Percentiles rank a stretch among this genome's conserved stretches.
These are phyloP conservation scores for Mrakia blollopis DNA, from an alignment of 768 basidiomycete genomes.

Conservation along the genomic window DNA sequence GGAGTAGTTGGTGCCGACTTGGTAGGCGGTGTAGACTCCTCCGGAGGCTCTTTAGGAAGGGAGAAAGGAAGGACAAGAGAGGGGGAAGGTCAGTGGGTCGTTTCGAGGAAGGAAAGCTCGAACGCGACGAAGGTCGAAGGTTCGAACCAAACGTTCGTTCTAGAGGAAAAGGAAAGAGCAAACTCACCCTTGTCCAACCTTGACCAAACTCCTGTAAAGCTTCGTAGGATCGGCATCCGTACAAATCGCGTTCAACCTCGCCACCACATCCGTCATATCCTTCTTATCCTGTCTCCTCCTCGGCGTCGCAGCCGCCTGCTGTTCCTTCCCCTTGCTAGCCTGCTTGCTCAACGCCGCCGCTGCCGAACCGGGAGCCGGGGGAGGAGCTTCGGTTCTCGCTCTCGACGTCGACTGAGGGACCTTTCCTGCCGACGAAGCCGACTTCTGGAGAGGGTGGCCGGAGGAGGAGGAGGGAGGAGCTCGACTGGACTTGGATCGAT, in stretches of 20 bases:
- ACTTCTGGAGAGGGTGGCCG: constrained; percentile 48
- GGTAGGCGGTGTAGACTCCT: constrained; percentile 96
- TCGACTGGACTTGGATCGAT: constrained; percentile 29
- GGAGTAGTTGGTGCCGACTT: constrained; percentile 85
- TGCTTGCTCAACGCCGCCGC: constrained; percentile 46
- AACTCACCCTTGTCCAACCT: constrained; percentile 94
- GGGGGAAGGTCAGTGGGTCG: neutral
- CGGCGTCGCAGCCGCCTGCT: constrained; percentile 66
- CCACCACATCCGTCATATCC: constrained; percentile 81
- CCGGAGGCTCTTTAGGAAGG: constrained; percentile 71
- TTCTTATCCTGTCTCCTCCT: constrained; percentile 79
- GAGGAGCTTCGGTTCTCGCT: constrained; percentile 30
- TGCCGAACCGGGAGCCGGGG: constrained; percentile 59
- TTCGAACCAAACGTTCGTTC: neutral
- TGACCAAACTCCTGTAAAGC: constrained; percentile 84
- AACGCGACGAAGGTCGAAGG: too few species aligned
- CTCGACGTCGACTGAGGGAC: constrained; percentile 48
- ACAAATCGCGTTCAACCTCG: constrained; percentile 85
- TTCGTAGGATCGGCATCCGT: constrained; percentile 95
- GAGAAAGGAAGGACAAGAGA: neutral
- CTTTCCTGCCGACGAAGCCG: constrained; percentile 56
- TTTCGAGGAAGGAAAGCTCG: neutral
- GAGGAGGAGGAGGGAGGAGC: constrained; percentile 18
- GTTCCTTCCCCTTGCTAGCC: constrained; percentile 37
- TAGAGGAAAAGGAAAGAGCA: constrained; percentile 11